Percentiles rank a stretch among this genome's conserved stretches.
These are phyloP conservation scores for Trichoderma guizhouense DNA, from an alignment of 2,329 filamentous ascomycete genomes.

Conservation along the genomic window DNA sequence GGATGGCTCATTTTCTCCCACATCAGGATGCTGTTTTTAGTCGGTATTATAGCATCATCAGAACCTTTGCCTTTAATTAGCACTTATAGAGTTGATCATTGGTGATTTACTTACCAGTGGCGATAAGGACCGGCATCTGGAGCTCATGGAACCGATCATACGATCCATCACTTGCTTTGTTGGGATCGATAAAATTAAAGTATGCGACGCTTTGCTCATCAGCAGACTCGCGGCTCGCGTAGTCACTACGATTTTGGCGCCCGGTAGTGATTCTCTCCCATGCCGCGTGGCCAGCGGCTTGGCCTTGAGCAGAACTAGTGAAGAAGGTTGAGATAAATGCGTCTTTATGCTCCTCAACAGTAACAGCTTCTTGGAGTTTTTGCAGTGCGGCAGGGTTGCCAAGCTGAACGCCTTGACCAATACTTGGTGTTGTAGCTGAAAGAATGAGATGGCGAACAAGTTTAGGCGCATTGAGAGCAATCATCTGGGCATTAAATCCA, in stretches of 20 bases:
- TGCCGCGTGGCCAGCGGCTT: background rate
- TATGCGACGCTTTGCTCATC: background rate
- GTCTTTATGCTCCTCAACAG: background rate
- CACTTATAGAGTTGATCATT: background rate
- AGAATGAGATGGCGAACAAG: background rate
- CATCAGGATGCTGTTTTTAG: background rate
- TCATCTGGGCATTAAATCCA: background rate
- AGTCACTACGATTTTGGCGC: background rate
- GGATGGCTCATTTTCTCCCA: background rate
- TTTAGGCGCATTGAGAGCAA: background rate
- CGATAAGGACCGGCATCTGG: background rate
- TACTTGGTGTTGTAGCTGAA: background rate
- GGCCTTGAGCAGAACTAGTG: background rate
- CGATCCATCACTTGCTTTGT: background rate
- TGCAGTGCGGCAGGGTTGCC: background rate
- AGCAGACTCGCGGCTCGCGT: background rate
- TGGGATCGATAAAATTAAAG: background rate
- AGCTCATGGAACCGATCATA: background rate
- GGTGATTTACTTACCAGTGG: background rate
- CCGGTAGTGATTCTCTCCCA: background rate
- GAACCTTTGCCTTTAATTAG: background rate
- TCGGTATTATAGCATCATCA: background rate
- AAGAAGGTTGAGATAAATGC: background rate
- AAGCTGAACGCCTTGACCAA: background rate
- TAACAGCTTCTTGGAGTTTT: background rate